phyloP scores from a whole-genome alignment of 2,329 filamentous ascomycete species.

The Fusarium setosum region DNA sequence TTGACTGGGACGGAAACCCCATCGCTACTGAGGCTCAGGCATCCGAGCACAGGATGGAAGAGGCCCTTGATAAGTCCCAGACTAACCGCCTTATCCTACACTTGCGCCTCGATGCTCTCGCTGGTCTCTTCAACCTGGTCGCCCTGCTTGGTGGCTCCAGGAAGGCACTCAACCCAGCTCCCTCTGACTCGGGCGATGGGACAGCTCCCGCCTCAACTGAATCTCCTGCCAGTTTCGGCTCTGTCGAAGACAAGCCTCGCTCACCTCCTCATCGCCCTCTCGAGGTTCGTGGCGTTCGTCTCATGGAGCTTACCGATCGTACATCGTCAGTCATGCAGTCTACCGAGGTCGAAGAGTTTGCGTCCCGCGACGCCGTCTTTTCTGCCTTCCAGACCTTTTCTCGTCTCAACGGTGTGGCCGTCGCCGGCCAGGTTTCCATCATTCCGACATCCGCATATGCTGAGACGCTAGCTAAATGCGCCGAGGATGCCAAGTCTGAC shows the following conservation, averaged over 20 bases:
- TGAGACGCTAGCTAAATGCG: conserved; percentile 78
- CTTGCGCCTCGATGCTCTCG: conserved; percentile 44
- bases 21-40: conserved; percentile 37
- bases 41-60: conserved; percentile 41
- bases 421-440: conserved; percentile 84
- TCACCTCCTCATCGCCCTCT: conserved; percentile 24
- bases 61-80: conserved; percentile 41
- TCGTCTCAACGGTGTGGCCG: conserved; percentile 83
- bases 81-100: conserved; percentile 41
- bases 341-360: conserved; percentile 81
- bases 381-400: conserved; percentile 93
- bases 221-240: not conserved
- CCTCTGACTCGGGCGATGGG: conserved; percentile 11
- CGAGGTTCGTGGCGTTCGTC: conserved; percentile 77
- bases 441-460: conserved; percentile 83
- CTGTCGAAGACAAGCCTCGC: conserved; percentile 2
- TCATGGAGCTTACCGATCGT: conserved; percentile 90
- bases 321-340: conserved; percentile 96
- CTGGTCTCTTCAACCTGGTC: conserved; percentile 45
- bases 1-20: conserved; percentile 78
- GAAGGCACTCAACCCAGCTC: not conserved
- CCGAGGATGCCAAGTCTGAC: conserved; percentile 76
- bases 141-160: conserved; percentile 40
- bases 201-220: not conserved
- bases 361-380: conserved; percentile 82